phyloP scores from a whole-genome alignment of 331 rosid species.

The Malus hybrid region DNA sequence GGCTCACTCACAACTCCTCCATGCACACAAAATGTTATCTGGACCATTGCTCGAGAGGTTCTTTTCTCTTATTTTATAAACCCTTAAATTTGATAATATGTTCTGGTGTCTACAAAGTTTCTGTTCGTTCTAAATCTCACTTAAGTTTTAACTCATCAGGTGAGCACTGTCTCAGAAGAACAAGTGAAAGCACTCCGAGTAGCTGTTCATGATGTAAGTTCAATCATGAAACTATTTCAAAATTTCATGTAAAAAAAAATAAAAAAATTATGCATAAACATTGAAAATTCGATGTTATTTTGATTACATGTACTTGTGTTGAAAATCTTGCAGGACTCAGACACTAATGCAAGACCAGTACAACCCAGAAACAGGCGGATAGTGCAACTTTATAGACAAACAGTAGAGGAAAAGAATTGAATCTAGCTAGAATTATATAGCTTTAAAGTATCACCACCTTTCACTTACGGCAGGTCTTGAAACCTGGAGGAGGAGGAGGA shows the following conservation, averaged over 20 bases:
- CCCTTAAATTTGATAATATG: not conserved
- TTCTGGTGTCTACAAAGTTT: too few species aligned
- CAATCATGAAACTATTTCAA: not conserved
- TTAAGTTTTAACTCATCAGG: conserved; percentile 20
- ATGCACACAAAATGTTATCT: conserved; percentile 49
- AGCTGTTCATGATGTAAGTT: conserved; percentile 75
- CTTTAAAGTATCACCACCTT: not conserved
- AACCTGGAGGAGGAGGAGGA: not conserved
- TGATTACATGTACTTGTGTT: not conserved
- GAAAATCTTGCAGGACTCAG: conserved; percentile 31
- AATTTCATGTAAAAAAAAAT: not conserved
- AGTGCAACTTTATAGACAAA: conserved; percentile 26
- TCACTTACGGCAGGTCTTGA: not conserved
- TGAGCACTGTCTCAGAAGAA: conserved; percentile 33
- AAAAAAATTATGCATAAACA: not conserved
- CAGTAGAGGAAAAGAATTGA: not conserved
- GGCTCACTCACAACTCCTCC: conserved; percentile 78
- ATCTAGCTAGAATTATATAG: not conserved
- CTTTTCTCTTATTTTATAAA: not conserved
- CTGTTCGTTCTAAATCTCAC: not conserved
- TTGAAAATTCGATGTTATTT: not conserved
- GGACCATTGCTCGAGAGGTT: conserved; percentile 53
- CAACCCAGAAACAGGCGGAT: conserved; percentile 34
- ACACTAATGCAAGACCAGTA: conserved; percentile 49
- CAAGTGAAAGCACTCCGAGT: conserved; percentile 45